phyloP scores from a whole-genome alignment of 768 basidiomycete genomes.

The Clitopilus passeckerianus region DNA sequence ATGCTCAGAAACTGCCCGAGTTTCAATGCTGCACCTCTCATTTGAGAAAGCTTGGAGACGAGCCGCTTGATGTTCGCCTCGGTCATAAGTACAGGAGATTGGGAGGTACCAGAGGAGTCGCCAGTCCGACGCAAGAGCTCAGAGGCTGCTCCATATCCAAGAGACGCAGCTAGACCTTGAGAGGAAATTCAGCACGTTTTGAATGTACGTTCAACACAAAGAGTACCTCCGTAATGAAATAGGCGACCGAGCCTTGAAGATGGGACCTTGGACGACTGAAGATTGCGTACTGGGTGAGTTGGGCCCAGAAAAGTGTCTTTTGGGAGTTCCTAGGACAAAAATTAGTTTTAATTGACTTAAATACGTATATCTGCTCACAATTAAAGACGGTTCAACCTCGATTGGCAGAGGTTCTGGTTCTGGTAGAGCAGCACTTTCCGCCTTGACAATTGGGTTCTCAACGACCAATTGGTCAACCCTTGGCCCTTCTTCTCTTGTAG shows the following conservation, averaged over 20 bases:
- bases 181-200: background rate
- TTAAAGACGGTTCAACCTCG: background rate
- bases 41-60: constrained; percentile 88
- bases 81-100: constrained; percentile 72
- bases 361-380: background rate
- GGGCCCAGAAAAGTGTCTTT: background rate
- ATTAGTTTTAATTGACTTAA: background rate
- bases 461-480: no score
- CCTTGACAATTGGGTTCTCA: no score
- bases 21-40: constrained; percentile 96
- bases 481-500: no score
- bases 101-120: constrained; percentile 23
- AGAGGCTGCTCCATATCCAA: constrained; percentile 85
- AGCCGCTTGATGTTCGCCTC: constrained; percentile 88
- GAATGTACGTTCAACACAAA: background rate
- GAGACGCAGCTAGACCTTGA: constrained; percentile 83
- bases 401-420: background rate
- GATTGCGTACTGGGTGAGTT: constrained; percentile 27
- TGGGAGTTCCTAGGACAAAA: background rate
- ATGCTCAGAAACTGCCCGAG: constrained; percentile 97
- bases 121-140: constrained; percentile 76
- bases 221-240: constrained; percentile 88
- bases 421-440: no score
- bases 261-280: constrained; percentile 85
- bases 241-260: constrained; percentile 84